These are phyloP conservation scores for Echinosphaeria canescens DNA, from an alignment of 2,329 filamentous ascomycete genomes.

Conservation along the genomic window DNA sequence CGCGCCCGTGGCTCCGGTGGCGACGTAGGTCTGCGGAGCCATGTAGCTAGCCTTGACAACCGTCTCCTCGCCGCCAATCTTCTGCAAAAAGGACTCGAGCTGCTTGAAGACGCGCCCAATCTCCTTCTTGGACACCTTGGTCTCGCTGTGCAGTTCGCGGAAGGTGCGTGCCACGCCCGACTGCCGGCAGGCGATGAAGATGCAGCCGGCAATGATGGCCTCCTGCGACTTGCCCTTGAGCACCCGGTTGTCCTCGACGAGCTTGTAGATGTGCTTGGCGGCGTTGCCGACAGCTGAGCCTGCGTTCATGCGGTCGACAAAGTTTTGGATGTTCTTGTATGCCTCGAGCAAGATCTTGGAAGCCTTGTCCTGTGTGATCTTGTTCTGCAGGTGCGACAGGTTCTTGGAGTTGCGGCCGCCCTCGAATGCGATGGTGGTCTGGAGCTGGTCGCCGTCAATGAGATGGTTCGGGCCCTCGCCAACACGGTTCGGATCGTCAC, in stretches of 20 bases:
- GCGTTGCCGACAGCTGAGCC: constrained; percentile 66
- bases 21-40: constrained; percentile 38
- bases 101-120: constrained; percentile 91
- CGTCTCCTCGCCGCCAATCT: constrained; percentile 35
- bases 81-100: constrained; percentile 71
- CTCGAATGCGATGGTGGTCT: constrained; percentile 74
- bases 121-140: constrained; percentile 90
- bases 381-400: constrained; percentile 61
- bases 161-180: constrained; percentile 76
- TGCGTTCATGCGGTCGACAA: constrained; percentile 72
- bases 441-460: constrained; percentile 72
- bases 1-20: constrained; percentile 57
- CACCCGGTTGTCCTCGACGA: constrained; percentile 76
- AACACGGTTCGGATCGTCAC: constrained; percentile 94
- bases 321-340: constrained; percentile 71
- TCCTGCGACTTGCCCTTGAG: constrained; percentile 95
- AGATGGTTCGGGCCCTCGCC: constrained; percentile 84
- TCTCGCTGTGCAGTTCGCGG: constrained; percentile 82
- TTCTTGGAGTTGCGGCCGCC: constrained; percentile 10
- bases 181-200: constrained; percentile 94
- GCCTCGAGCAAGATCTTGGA: constrained; percentile 42
- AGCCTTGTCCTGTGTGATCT: constrained; percentile 11
- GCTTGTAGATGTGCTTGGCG: constrained; percentile 89
- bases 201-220: constrained; percentile 83
- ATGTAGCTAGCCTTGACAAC: constrained; percentile 24